Conservation (phyloP, 2,329 filamentous ascomycete genomes). For the Venturia asperata region DNA sequence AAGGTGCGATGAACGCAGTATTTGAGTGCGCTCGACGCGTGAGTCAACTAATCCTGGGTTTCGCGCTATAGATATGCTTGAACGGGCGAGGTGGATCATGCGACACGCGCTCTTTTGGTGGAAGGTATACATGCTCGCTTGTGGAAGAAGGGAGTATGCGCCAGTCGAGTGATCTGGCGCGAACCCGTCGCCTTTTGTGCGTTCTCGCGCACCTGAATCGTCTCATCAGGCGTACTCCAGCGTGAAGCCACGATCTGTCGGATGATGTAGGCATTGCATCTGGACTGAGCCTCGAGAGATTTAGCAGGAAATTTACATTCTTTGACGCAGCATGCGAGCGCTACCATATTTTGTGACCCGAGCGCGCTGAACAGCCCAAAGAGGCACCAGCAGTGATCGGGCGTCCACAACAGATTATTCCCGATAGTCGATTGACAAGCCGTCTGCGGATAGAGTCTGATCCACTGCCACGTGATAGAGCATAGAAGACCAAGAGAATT, state of each 20-base stretch:
- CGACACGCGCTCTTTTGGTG: not conserved
- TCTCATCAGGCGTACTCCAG: not conserved
- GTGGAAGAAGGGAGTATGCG: not conserved
- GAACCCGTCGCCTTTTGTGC: not conserved
- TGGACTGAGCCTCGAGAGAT: not conserved
- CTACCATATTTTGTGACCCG: not conserved
- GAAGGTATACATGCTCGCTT: not conserved
- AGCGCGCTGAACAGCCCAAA: not conserved
- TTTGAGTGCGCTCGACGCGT: not conserved
- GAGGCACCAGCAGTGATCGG: not conserved
- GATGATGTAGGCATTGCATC: not conserved
- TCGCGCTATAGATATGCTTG: not conserved
- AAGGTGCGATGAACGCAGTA: not conserved
- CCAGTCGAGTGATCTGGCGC: not conserved
- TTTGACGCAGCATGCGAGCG: not conserved
- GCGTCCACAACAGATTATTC: not conserved
- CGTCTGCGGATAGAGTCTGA: not conserved
- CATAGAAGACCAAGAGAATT: not conserved
- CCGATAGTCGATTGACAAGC: not conserved
- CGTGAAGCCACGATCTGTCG: not conserved
- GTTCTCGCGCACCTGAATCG: too few species aligned
- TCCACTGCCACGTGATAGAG: not conserved
- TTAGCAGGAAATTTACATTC: not conserved
- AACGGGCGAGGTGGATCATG: not conserved
- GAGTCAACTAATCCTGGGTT: not conserved